Evolutionary conservation across 768 basidiomycete genomes (phyloP).

Genomic region (Boletus rubroflammeus): DNA sequence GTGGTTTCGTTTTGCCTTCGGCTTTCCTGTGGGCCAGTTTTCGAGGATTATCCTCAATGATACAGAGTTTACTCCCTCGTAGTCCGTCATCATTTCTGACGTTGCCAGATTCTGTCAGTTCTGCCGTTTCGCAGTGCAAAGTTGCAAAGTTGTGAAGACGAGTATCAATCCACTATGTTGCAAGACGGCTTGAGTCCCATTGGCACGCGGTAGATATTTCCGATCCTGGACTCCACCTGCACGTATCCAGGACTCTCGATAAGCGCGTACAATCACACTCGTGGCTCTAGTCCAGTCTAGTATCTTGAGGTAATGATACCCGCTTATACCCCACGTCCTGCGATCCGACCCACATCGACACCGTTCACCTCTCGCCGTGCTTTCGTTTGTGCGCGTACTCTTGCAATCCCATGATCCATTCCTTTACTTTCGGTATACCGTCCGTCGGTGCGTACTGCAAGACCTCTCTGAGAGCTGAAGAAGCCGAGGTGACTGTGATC

Average conservation of each 20-base stretch:
- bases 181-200: not conserved
- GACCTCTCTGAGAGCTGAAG: slow-evolving; percentile 42
- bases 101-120: slow-evolving; percentile 1
- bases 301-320: not conserved
- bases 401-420: slow-evolving; percentile 68
- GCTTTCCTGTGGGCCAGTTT: slow-evolving; percentile 62
- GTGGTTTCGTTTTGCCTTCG: slow-evolving; percentile 57
- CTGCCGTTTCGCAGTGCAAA: slow-evolving; percentile 33
- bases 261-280: slow-evolving; percentile 47
- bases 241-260: slow-evolving; percentile 70
- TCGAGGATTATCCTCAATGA: slow-evolving; percentile 59
- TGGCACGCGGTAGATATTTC: not conserved
- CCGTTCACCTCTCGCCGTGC: slow-evolving; percentile 58
- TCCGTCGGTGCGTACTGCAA: slow-evolving; percentile 71
- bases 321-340: slow-evolving; percentile 61
- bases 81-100: slow-evolving; percentile 70
- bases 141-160: slow-evolving; percentile 47
- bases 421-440: slow-evolving; percentile 52
- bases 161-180: slow-evolving; percentile 55
- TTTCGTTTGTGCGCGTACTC: slow-evolving; percentile 57
- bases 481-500: slow-evolving; percentile 43
- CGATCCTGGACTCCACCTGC: slow-evolving; percentile 34
- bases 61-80: slow-evolving; percentile 55
- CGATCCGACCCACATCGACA: slow-evolving; percentile 70
- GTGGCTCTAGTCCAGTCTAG: not conserved